Base-by-base conservation (phyloP, 169 alveolate genomes). In the Plasmodium gonderi region DNA sequence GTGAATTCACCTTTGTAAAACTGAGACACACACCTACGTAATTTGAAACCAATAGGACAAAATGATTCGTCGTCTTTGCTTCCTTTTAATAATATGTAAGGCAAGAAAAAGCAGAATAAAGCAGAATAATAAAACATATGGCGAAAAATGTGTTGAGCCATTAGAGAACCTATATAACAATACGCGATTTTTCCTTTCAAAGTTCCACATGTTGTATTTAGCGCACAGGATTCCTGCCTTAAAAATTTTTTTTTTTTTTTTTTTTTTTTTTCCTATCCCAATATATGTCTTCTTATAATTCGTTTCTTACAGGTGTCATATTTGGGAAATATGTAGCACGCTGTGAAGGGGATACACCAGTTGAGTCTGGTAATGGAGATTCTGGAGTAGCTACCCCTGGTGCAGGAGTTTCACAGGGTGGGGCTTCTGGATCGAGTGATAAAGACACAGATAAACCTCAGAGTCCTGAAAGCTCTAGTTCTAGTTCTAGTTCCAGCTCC, bases 61-160 rank as follows among this genome's bases (percentile, higher is more conserved):
- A 54, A 54, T 54, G 80, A 44, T 72, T n/a, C 26, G 64, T 72
- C 64, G 64, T 44, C 26, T 72, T 72, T 72, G 26, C 51, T 33
- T 29, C 80, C 80, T 72, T 72, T 72, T 36, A 8, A 72, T 17
- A 72, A 72, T 72, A 72, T 38, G 80, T 72, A 72, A 72, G n/a
- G 51, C 29, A 26, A 9, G 26, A 72, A 42, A 51, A 51, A 29
- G 31, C 11, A 7, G 51, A 40, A 40, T 1, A 6, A 9, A 49
- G 45, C 23, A 6, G n/a, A n/a, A n/a, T n/a, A 14, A 54, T 54
- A 20, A 54, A 54, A 17, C 69, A n/a, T 1, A 54, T 54, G n/a
- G 11, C 69, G 23, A 26, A 54, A 3, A 51, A 51, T 51, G 29
- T 20, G 33, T 20, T 8, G 31, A 51, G 68, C 2, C 12, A n/a